Evolutionary conservation across 352 stramenopile species (phyloP).

Genomic region (Thalassiosira mediterranea): DNA sequence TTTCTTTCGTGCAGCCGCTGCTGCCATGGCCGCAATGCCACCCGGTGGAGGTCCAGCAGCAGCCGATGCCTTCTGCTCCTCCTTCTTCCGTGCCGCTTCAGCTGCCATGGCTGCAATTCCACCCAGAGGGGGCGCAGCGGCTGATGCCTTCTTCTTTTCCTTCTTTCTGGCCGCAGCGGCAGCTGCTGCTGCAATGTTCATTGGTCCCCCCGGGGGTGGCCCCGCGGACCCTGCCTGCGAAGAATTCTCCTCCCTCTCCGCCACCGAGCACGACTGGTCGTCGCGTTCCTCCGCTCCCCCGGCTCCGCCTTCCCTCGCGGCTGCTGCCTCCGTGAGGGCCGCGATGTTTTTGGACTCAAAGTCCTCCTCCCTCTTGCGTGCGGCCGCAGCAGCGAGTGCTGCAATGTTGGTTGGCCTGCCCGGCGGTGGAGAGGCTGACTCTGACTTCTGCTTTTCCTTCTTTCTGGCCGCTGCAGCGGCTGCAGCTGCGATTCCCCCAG

Average conservation of each 20-base stretch:
- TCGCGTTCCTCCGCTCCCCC: too few species aligned
- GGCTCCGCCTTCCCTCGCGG: too few species aligned
- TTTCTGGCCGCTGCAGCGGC: neutral
- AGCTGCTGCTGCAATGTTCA: constrained; percentile 4
- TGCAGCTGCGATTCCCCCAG: neutral
- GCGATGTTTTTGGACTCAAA: neutral
- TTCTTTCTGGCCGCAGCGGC: constrained; percentile 5
- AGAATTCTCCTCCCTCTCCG: too few species aligned
- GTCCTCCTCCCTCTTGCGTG: too few species aligned
- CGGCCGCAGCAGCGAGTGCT: too few species aligned
- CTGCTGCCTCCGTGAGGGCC: neutral
- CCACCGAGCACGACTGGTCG: too few species aligned
- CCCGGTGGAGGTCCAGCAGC: neutral
- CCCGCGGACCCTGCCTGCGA: too few species aligned
- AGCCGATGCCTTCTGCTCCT: neutral
- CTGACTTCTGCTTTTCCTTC: constrained; percentile 13
- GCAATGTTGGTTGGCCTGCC: too few species aligned
- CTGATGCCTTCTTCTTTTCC: neutral
- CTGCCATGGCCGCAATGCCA: neutral
- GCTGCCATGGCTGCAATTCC: neutral
- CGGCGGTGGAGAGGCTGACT: too few species aligned
- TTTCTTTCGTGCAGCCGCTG: constrained; percentile 9
- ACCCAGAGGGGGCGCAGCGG: too few species aligned
- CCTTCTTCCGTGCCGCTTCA: neutral
- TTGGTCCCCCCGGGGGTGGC: neutral